phyloP scores from a whole-genome alignment of 2,329 filamentous ascomycete genomes.

The Colletotrichum lupini region DNA sequence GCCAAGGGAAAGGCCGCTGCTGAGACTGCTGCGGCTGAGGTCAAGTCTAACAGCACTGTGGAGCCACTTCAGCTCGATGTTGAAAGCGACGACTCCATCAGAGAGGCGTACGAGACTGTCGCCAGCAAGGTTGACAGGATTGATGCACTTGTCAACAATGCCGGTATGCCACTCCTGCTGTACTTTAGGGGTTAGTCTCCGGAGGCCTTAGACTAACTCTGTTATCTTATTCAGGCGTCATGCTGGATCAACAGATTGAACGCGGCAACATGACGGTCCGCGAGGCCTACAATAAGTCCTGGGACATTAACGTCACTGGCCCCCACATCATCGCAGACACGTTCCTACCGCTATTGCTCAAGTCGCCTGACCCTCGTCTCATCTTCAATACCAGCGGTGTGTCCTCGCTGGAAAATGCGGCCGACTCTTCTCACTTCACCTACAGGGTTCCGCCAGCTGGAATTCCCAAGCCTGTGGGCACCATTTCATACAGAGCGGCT shows the following conservation, averaged over 20 bases:
- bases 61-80: constrained; percentile 37
- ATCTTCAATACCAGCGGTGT: constrained; percentile 59
- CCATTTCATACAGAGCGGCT: constrained; percentile 47
- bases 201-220: background rate
- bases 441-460: constrained; percentile 53
- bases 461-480: constrained; percentile 6
- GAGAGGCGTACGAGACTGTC: constrained; percentile 33
- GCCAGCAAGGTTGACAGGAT: constrained; percentile 32
- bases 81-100: constrained; percentile 35
- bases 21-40: background rate
- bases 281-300: constrained; percentile 56
- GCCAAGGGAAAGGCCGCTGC: constrained; percentile 39
- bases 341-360: constrained; percentile 54
- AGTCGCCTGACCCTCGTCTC: constrained; percentile 53
- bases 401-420: constrained; percentile 46
- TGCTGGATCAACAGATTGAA: constrained; percentile 23
- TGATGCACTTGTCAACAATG: constrained; percentile 47
- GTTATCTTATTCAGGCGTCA: background rate
- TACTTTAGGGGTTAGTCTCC: no score
- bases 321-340: constrained; percentile 49
- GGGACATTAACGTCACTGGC: constrained; percentile 61
- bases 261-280: constrained; percentile 42
- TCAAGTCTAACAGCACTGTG: background rate
- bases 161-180: constrained; percentile 18
- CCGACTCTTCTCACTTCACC: constrained; percentile 34